These are phyloP conservation scores for Sesbania bispinosa DNA, from an alignment of 306 rosid genomes.

Conservation along the genomic window DNA sequence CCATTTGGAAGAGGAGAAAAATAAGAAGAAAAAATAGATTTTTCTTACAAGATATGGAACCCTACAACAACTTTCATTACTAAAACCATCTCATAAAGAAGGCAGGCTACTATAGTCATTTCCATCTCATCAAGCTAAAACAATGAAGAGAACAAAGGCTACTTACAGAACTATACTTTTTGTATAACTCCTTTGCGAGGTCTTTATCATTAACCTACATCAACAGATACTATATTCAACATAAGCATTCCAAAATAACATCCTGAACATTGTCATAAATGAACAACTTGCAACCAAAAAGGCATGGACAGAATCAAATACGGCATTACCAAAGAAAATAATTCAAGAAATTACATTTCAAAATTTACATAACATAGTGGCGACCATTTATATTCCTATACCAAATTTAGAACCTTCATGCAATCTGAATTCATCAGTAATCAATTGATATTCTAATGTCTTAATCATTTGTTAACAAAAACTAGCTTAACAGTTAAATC, in stretches of 20 bases:
- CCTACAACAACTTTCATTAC: background rate
- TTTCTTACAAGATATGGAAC: background rate
- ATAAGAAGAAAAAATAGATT: background rate
- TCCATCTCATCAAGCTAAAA: constrained; percentile 14
- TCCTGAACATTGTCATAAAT: background rate
- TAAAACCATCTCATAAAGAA: constrained; percentile 2
- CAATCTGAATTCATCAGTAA: constrained; percentile 14
- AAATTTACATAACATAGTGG: background rate
- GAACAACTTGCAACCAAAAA: background rate
- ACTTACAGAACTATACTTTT: constrained; percentile 92
- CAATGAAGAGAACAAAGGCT: constrained; percentile 10
- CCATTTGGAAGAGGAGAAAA: background rate
- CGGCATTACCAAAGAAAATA: background rate
- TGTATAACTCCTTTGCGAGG: constrained; percentile 87
- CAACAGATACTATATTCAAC: constrained; percentile 32
- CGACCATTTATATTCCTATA: background rate
- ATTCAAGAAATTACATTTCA: constrained; percentile 4
- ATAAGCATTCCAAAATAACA: constrained; percentile 10
- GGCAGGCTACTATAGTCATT: constrained; percentile 6
- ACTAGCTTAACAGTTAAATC: background rate
- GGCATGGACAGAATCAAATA: constrained; percentile 5
- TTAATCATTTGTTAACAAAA: constrained; percentile 8
- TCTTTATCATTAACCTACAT: constrained; percentile 83
- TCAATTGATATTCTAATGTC: background rate
- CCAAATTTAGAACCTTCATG: constrained; percentile 3